phyloP scores from a whole-genome alignment of 768 basidiomycete genomes.

The Macrocybe gigantea region DNA sequence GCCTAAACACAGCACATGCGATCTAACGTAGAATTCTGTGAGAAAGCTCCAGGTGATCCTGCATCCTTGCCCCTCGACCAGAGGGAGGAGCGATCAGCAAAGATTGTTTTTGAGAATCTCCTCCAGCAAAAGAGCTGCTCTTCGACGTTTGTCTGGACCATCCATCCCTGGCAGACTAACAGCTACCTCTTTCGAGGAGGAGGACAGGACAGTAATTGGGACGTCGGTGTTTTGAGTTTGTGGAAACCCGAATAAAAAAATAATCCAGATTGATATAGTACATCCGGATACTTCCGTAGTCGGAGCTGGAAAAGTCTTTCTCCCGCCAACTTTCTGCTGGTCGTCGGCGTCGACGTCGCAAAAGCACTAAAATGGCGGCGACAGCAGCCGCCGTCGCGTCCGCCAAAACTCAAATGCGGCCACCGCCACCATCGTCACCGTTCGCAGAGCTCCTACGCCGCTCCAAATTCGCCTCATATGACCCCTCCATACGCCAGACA shows the following conservation, averaged over 20 bases:
- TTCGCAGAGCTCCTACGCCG: constrained; percentile 75
- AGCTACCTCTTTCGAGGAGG: constrained; percentile 31
- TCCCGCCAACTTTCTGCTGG: too few species aligned
- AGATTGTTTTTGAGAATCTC: constrained; percentile 85
- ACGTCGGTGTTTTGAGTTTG: constrained; percentile 48
- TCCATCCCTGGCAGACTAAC: constrained; percentile 46
- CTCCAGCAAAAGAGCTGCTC: constrained; percentile 34
- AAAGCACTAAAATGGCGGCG: constrained; percentile 16
- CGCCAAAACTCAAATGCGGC: constrained; percentile 1
- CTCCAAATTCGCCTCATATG: constrained; percentile 78
- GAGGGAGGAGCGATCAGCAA: constrained; percentile 85
- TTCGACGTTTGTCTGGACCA: constrained; percentile 90
- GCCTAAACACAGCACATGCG: constrained; percentile 10
- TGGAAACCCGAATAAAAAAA: constrained; percentile 11
- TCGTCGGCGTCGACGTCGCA: too few species aligned
- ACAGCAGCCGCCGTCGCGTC: constrained; percentile 12
- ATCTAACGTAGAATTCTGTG: constrained; percentile 35
- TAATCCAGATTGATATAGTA: constrained; percentile 3
- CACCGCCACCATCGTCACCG: constrained; percentile 44
- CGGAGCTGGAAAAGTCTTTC: too few species aligned
- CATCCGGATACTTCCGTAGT: constrained; percentile 2
- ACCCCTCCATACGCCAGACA: constrained; percentile 71
- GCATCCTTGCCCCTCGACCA: constrained; percentile 89
- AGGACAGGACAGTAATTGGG: constrained; percentile 77
- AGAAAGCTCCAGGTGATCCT: constrained; percentile 85